Evolutionary conservation across 257 asterid species (phyloP).

Genomic region (Ocimum tenuiflorum): DNA sequence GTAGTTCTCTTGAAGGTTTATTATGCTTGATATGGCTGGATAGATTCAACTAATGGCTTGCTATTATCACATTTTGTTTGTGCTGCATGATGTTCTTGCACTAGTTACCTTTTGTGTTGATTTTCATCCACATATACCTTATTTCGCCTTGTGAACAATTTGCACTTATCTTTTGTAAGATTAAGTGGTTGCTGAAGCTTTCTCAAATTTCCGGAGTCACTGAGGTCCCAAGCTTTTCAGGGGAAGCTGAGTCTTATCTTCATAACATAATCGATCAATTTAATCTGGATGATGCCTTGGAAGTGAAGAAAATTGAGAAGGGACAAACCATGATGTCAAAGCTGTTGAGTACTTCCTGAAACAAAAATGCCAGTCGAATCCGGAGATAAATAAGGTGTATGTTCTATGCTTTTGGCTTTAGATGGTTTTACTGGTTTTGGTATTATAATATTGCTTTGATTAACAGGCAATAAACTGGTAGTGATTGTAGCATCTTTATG

Average conservation of each 20-base stretch:
- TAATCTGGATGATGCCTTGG: slow-evolving; percentile 38
- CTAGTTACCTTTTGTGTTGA: not conserved
- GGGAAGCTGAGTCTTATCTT: slow-evolving; percentile 56
- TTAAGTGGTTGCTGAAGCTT: slow-evolving; percentile 78
- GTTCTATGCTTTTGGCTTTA: not conserved
- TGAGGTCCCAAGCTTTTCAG: slow-evolving; percentile 71
- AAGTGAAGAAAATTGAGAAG: slow-evolving; percentile 46
- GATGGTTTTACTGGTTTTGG: not conserved
- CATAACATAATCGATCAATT: slow-evolving; percentile 48
- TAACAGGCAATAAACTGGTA: no score
- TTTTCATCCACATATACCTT: not conserved
- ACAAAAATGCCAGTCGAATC: slow-evolving; percentile 55
- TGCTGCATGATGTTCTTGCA: not conserved
- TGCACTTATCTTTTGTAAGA: slow-evolving; percentile 31
- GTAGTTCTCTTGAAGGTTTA: no score
- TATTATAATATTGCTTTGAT: no score
- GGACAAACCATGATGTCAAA: slow-evolving; percentile 57
- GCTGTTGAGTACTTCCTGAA: slow-evolving; percentile 54
- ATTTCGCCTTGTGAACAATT: not conserved
- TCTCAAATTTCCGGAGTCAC: slow-evolving; percentile 56
- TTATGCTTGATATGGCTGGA: not conserved
- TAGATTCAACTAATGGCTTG: no score
- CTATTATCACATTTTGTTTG: not conserved
- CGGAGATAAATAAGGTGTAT: slow-evolving; percentile 60
- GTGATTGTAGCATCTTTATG: no score